Percentiles rank a stretch among this genome's conserved stretches.
These are phyloP conservation scores for Euryodendron excelsum DNA, from an alignment of 148 eudicot genomes.

Conservation along the genomic window DNA sequence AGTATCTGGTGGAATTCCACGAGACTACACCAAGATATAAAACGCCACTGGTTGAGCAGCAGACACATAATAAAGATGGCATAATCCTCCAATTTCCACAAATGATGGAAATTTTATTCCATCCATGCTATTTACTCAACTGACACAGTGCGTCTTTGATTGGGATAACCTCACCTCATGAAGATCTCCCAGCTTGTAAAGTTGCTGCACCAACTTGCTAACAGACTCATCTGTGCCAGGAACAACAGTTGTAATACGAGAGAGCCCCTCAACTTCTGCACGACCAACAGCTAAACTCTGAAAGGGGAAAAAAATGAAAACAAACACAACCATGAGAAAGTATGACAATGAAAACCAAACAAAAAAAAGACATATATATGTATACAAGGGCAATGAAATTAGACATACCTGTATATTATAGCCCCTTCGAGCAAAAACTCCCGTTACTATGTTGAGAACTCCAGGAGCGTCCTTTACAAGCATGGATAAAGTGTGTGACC, in stretches of 20 bases:
- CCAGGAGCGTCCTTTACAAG: conserved; percentile 82
- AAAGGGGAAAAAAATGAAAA: neutral
- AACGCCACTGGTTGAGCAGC: neutral
- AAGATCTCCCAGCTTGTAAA: conserved; percentile 72
- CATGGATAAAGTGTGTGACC: conserved; percentile 87
- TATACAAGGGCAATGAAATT: neutral
- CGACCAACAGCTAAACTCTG: conserved; percentile 96
- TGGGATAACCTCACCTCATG: conserved; percentile 58
- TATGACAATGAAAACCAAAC: conserved; percentile 9
- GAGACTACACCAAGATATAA: neutral
- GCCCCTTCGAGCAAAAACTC: conserved; percentile 84
- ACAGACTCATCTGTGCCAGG: conserved; percentile 90
- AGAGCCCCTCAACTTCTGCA: conserved; percentile 77
- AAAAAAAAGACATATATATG: neutral
- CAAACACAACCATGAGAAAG: neutral
- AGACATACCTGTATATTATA: conserved; percentile 77
- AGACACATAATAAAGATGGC: neutral
- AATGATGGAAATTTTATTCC: neutral
- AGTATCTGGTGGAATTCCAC: conserved; percentile 8
- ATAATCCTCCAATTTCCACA: neutral
- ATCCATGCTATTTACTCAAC: neutral
- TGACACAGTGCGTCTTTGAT: neutral
- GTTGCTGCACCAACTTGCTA: conserved; percentile 80
- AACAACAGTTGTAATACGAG: conserved; percentile 93
- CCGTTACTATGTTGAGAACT: conserved; percentile 81